Evolutionary conservation across 1,284 basidiomycete genomes (phyloP).

Genomic region (Austroboletus novae-zelandiae): DNA sequence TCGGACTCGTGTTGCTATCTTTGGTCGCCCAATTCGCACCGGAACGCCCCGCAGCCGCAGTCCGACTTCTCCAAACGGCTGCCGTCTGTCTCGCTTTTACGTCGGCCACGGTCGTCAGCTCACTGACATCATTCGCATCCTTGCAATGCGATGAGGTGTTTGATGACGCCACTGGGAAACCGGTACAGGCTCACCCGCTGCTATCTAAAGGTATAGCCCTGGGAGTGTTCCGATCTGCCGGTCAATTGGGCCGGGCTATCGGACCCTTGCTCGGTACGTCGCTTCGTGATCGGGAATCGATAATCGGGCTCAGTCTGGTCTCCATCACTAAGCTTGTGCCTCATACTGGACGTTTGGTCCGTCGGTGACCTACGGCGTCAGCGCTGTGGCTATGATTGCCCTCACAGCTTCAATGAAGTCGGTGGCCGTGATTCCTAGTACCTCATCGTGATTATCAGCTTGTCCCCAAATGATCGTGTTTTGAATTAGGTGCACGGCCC

Average conservation of each 20-base stretch:
- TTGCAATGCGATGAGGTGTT: slow-evolving; percentile 78
- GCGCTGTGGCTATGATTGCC: slow-evolving; percentile 62
- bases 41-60: slow-evolving; percentile 43
- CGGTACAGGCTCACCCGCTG: slow-evolving; percentile 53
- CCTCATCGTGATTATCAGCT: slow-evolving; percentile 11
- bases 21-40: slow-evolving; percentile 58
- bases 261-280: slow-evolving; percentile 79
- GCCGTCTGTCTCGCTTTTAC: slow-evolving; percentile 86
- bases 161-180: slow-evolving; percentile 57
- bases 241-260: slow-evolving; percentile 86
- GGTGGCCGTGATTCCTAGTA: slow-evolving; percentile 30
- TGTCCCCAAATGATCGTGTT: neutral
- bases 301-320: slow-evolving; percentile 4
- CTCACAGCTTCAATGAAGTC: slow-evolving; percentile 54
- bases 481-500: neutral
- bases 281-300: neutral
- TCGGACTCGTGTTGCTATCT: slow-evolving; percentile 68
- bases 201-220: slow-evolving; percentile 83
- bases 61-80: slow-evolving; percentile 67
- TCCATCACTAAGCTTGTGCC: slow-evolving; percentile 57
- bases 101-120: slow-evolving; percentile 88
- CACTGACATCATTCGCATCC: slow-evolving; percentile 83
- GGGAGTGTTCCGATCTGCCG: slow-evolving; percentile 81
- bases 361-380: slow-evolving; percentile 66
- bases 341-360: slow-evolving; percentile 90